Conservation (phyloP, 805 yeast species). For the Kuraishia cidri region DNA sequence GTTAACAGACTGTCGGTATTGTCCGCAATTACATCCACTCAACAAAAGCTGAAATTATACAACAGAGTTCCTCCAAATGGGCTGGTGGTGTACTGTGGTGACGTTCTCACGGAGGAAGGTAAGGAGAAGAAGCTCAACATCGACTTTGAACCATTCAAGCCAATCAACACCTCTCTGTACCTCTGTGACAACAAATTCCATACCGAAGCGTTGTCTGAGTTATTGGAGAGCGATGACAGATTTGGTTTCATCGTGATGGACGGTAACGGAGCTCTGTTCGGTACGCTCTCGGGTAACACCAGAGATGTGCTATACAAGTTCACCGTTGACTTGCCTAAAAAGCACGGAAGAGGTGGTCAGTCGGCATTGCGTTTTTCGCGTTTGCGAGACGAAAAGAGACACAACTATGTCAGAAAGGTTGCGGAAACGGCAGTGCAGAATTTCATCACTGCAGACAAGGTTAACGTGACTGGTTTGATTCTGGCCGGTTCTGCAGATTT, state of each 20-base stretch:
- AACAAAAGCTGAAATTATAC: conserved; percentile 89
- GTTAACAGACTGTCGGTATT: conserved; percentile 93
- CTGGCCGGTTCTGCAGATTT: conserved; percentile 99
- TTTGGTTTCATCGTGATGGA: conserved; percentile 99
- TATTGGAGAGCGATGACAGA: conserved; percentile 90
- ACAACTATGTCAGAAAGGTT: conserved; percentile 95
- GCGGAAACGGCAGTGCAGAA: conserved; percentile 98
- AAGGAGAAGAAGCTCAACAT: conserved; percentile 94
- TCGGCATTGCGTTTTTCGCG: conserved; percentile 99
- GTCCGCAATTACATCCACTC: conserved; percentile 96
- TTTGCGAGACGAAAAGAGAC: conserved; percentile 98
- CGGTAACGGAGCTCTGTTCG: conserved; percentile 97
- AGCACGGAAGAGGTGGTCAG: conserved; percentile 99
- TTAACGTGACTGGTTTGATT: conserved; percentile 87
- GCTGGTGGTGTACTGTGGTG: conserved; percentile 96
- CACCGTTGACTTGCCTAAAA: conserved; percentile 95
- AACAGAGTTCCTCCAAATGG: conserved; percentile 91
- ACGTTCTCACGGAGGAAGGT: conserved; percentile 93
- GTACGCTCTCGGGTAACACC: conserved; percentile 92
- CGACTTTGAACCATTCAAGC: conserved; percentile 98
- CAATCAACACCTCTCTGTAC: conserved; percentile 94
- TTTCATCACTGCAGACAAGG: conserved; percentile 91
- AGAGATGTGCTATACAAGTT: conserved; percentile 95
- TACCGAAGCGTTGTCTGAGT: conserved; percentile 91
- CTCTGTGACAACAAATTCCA: conserved; percentile 98